phyloP scores from a whole-genome alignment of 2,329 filamentous ascomycete genomes.

The Penicillium nordicum region DNA sequence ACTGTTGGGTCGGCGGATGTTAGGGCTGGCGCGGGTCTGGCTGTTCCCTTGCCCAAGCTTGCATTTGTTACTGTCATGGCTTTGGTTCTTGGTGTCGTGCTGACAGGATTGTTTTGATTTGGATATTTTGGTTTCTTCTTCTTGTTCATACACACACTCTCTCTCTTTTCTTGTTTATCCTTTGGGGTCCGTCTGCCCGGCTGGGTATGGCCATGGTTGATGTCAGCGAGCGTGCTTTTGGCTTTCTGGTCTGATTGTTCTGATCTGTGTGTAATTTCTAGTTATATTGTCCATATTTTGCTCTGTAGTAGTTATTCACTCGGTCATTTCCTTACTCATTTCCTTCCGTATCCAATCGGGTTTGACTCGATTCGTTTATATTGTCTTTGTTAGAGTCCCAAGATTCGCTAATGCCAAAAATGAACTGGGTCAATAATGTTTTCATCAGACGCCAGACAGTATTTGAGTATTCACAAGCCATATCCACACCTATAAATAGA shows the following conservation, averaged over 20 bases:
- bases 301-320: background rate
- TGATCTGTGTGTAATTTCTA: conserved; percentile 4
- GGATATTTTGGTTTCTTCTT: background rate
- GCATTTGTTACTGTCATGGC: conserved; percentile 3
- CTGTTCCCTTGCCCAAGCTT: conserved; percentile 1
- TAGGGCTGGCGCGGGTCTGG: conserved; percentile 8
- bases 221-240: conserved; percentile 25
- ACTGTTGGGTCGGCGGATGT: conserved; percentile 24
- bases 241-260: background rate
- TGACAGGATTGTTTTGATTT: conserved; percentile 9
- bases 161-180: conserved; percentile 3
- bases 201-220: conserved; percentile 25
- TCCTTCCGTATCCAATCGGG: background rate
- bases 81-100: conserved; percentile 4
- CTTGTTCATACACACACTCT: background rate
- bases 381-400: background rate
- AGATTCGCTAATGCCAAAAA: background rate
- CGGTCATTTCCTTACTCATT: background rate
- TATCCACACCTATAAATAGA: background rate
- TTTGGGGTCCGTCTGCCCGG: conserved; percentile 6
- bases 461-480: background rate
- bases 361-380: background rate
- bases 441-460: background rate
- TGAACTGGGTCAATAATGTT: background rate
- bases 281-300: conserved; percentile 5